phyloP scores from a whole-genome alignment of 1,284 basidiomycete species.

The Neolentinus lepideus region DNA sequence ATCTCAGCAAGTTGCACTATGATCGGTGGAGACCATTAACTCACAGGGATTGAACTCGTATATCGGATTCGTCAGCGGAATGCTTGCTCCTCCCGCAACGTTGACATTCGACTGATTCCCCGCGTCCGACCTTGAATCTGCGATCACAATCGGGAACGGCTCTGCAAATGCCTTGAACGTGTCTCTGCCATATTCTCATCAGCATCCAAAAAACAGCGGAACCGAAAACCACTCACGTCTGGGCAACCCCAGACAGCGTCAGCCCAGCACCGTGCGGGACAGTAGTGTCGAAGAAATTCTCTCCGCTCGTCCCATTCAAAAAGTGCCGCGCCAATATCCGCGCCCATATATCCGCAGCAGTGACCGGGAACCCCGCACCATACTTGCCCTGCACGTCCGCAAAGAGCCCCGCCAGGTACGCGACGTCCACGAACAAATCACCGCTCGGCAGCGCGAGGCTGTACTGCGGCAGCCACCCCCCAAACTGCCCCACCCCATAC shows the following conservation, averaged over 20 bases:
- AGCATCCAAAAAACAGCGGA: too few relatives aligned
- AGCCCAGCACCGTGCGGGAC: slow-evolving; percentile 19
- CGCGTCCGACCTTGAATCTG: slow-evolving; percentile 11
- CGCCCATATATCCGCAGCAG: slow-evolving; percentile 51
- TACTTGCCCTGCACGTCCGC: slow-evolving; percentile 54
- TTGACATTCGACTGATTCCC: not conserved
- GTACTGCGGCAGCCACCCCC: slow-evolving; percentile 55
- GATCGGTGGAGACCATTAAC: not conserved
- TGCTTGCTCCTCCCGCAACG: slow-evolving; percentile 9
- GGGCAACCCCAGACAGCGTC: slow-evolving; percentile 1
- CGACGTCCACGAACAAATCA: slow-evolving; percentile 36
- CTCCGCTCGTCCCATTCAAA: slow-evolving; percentile 49
- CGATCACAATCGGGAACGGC: slow-evolving; percentile 32
- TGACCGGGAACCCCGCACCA: slow-evolving; percentile 39
- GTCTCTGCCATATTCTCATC: slow-evolving; percentile 28
- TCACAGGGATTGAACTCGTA: slow-evolving; percentile 22
- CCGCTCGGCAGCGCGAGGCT: slow-evolving; percentile 44
- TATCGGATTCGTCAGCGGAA: slow-evolving; percentile 31
- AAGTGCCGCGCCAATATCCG: slow-evolving; percentile 63
- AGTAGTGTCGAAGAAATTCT: slow-evolving; percentile 53
- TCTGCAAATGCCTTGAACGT: slow-evolving; percentile 22
- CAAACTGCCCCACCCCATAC: slow-evolving; percentile 33
- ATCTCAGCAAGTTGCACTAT: too few relatives aligned
- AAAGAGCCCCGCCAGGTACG: slow-evolving; percentile 51
- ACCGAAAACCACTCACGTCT: slow-evolving; percentile 16